phyloP scores from a whole-genome alignment of 2,329 filamentous ascomycete species.

The Fusarium sarcochroum region DNA sequence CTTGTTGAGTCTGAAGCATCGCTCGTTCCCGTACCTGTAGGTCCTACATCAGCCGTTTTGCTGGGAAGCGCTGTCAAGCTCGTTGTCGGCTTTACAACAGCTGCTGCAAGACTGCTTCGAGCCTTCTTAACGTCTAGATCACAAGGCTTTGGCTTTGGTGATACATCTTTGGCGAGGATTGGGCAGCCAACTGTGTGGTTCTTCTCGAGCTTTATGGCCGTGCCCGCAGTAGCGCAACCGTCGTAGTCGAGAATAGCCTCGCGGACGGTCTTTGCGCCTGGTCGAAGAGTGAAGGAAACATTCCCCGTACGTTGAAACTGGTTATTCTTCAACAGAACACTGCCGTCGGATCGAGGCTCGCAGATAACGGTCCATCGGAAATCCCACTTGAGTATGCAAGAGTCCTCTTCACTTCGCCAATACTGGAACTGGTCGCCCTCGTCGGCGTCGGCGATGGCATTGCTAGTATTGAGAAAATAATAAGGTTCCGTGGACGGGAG shows the following conservation, averaged over 20 bases:
- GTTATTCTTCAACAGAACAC: constrained; percentile 26
- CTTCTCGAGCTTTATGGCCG: constrained; percentile 20
- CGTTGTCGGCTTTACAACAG: constrained; percentile 29
- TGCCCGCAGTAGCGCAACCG: constrained; percentile 18
- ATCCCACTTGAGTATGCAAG: constrained; percentile 26
- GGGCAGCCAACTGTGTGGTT: constrained; percentile 32
- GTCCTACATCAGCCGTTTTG: constrained; percentile 11
- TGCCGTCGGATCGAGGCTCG: constrained; percentile 15
- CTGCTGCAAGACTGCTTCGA: constrained; percentile 23
- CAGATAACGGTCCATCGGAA: constrained; percentile 26
- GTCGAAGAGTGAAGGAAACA: constrained; percentile 19
- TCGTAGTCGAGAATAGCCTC: constrained; percentile 25
- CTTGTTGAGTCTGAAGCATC: not conserved
- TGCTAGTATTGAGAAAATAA: constrained; percentile 32
- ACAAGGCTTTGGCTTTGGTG: constrained; percentile 29
- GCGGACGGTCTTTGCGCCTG: constrained; percentile 8
- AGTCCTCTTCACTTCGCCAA: constrained; percentile 23
- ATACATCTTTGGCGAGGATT: constrained; percentile 13
- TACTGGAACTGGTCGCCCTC: constrained; percentile 31
- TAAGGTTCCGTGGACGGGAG: constrained; percentile 14
- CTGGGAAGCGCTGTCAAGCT: constrained; percentile 18
- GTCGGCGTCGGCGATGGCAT: constrained; percentile 17
- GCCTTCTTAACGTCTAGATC: constrained; percentile 21
- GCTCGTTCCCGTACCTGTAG: constrained; percentile 49
- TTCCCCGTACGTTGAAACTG: constrained; percentile 18